Conservation (phyloP, 2,329 filamentous ascomycete species). For the Zalaria sp. region DNA sequence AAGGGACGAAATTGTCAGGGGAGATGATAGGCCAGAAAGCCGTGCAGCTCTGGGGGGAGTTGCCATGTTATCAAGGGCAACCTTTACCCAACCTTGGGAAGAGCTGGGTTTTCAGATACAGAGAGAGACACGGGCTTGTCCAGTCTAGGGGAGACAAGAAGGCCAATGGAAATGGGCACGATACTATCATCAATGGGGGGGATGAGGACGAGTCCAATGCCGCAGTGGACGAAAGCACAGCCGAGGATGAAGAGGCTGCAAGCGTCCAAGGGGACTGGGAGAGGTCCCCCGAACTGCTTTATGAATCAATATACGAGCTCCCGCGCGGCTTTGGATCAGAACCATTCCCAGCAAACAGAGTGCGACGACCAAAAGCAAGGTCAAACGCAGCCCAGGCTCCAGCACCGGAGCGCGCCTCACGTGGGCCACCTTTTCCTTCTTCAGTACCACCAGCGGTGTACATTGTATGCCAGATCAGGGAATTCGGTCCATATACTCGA, state of each 20-base stretch:
- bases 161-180: too few species aligned
- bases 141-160: background rate
- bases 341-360: too few species aligned
- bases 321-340: too few species aligned
- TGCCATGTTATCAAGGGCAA: background rate
- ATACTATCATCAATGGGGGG: too few species aligned
- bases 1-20: background rate
- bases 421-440: too few species aligned
- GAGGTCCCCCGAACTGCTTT: background rate
- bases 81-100: background rate
- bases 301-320: background rate
- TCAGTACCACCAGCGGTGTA: background rate
- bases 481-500: background rate
- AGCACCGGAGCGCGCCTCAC: too few species aligned
- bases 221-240: background rate
- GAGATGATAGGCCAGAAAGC: background rate
- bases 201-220: background rate
- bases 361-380: background rate
- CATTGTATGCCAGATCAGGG: background rate
- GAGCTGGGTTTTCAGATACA: background rate
- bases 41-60: background rate
- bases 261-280: background rate
- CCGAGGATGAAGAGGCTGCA: background rate
- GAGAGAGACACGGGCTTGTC: background rate
- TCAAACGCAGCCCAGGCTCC: background rate